Evolutionary conservation across 2,329 filamentous ascomycete genomes (phyloP).

Genomic region (Leptodontidium sp.): DNA sequence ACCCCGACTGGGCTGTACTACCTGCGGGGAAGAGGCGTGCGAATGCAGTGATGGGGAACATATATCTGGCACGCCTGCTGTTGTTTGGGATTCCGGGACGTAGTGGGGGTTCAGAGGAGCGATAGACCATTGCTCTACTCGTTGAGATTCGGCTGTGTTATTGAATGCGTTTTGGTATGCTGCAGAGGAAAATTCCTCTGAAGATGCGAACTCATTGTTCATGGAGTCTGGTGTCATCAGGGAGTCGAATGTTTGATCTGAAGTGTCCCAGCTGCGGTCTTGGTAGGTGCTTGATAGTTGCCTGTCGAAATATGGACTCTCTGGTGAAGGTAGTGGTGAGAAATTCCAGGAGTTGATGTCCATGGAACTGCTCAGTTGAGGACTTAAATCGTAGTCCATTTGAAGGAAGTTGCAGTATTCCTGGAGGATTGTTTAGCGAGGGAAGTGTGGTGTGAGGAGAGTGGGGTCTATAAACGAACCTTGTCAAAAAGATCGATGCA

Average conservation of each 20-base stretch:
- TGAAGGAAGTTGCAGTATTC: neutral
- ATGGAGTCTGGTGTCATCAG: slow-evolving; percentile 7
- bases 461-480: neutral
- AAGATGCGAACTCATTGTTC: neutral
- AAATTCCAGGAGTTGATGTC: neutral
- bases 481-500: neutral
- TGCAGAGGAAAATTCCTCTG: neutral
- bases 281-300: neutral
- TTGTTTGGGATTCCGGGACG: neutral
- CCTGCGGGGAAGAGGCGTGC: neutral
- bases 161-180: neutral
- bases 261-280: neutral
- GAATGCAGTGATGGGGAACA: neutral
- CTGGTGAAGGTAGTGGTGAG: neutral
- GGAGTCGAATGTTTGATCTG: neutral
- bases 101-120: neutral
- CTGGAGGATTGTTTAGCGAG: neutral
- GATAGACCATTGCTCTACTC: neutral
- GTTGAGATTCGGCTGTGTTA: neutral
- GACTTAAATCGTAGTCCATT: neutral
- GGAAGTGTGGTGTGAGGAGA: neutral
- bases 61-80: neutral
- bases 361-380: neutral
- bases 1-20: neutral
- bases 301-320: neutral